These are phyloP conservation scores for Fusarium zealandicum DNA, from an alignment of 2,329 filamentous ascomycete species.

Conservation along the genomic window DNA sequence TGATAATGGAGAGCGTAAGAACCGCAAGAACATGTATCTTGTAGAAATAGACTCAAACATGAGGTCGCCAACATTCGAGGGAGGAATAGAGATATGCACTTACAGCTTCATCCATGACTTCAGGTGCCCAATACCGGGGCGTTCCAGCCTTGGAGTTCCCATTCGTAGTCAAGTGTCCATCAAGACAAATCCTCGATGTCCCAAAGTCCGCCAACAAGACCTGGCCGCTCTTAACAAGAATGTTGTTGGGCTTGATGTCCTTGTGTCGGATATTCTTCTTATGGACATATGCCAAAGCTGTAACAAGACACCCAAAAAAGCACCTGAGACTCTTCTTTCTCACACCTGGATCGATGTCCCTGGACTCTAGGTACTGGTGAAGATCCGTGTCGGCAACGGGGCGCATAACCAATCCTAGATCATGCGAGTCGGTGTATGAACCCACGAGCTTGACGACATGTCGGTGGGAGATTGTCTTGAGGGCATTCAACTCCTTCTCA, in stretches of 20 bases:
- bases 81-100: background rate
- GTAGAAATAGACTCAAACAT: no score
- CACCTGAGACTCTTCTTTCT: background rate
- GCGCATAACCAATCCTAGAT: background rate
- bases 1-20: no score
- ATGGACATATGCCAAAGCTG: background rate
- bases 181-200: background rate
- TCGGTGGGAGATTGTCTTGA: background rate
- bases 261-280: background rate
- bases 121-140: background rate
- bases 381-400: background rate
- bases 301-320: background rate
- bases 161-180: background rate
- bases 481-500: background rate
- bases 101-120: background rate
- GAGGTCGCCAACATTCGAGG: no score
- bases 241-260: slow-evolving; percentile 1
- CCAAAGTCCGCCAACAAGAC: background rate
- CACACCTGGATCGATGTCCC: background rate
- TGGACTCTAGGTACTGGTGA: background rate
- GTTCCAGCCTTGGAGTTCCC: background rate
- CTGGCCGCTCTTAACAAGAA: background rate
- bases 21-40: no score
- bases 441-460: slow-evolving; percentile 1
- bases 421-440: background rate